Percentiles rank a stretch among this genome's conserved stretches.
Evolutionary conservation across 805 yeast genomes (phyloP).

Genomic region (Candida nanaspora): DNA sequence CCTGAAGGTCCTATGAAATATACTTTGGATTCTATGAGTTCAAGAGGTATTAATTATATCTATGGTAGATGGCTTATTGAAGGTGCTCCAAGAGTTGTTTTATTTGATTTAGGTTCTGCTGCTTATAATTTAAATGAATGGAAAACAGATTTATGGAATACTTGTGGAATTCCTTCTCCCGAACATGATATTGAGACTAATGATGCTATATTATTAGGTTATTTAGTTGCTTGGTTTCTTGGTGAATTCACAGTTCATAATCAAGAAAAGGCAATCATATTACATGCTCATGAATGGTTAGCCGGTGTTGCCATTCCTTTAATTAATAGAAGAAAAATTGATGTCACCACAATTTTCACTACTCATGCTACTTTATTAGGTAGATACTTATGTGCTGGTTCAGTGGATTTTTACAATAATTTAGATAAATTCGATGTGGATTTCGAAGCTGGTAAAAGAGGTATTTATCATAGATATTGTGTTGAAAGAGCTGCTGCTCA

Average conservation of each 20-base stretch:
- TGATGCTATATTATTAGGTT: conserved; percentile 89
- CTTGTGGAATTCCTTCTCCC: conserved; percentile 91
- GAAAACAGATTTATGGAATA: conserved; percentile 89
- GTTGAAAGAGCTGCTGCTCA: conserved; percentile 96
- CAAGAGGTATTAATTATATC: conserved; percentile 72
- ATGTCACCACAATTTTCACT: conserved; percentile 91
- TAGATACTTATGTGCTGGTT: conserved; percentile 92
- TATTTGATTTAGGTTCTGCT: conserved; percentile 83
- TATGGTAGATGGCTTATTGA: conserved; percentile 97
- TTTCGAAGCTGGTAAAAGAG: conserved; percentile 96
- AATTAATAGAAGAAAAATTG: conserved; percentile 85
- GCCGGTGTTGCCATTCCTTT: conserved; percentile 95
- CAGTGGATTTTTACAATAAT: conserved; percentile 92
- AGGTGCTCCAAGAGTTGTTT: conserved; percentile 90
- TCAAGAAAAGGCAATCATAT: conserved; percentile 78
- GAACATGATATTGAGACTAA: conserved; percentile 82
- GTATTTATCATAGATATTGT: conserved; percentile 95
- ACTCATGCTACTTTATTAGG: conserved; percentile 97
- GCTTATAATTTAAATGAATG: conserved; percentile 70
- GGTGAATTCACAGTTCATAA: conserved; percentile 90
- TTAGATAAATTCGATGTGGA: conserved; percentile 78
- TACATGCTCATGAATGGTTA: conserved; percentile 97
- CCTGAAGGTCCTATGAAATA: conserved; percentile 42
- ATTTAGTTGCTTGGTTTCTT: conserved; percentile 92
- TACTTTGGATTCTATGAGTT: conserved; percentile 70